Evolutionary conservation across 352 stramenopile genomes (phyloP), one percentile per base, ranked within the genome.

Genomic region (Phytophthora lateralis): DNA sequence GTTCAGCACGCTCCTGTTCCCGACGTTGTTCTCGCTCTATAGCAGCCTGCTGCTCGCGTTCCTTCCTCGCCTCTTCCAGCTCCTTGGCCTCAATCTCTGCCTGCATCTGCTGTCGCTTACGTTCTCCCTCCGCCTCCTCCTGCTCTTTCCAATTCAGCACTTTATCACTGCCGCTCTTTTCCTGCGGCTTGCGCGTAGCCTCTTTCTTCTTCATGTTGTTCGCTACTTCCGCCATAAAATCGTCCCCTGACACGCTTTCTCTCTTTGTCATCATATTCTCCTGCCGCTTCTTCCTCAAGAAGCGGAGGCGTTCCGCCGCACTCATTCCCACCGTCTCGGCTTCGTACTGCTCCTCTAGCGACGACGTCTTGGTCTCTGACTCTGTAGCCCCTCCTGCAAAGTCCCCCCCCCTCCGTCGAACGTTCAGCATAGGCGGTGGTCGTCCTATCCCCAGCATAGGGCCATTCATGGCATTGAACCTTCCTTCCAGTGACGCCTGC

Each of bases 191-290:
- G 2, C 34, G 57, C 12, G 47, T 55, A 18, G 55, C 39, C 17
- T 81, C 70, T 39, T 89, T 91, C 50, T 88, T 89, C 66, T 86
- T 82, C 81, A 88, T 86, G 51, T 91, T 91, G 12, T 57, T 78
- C 24, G 69, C 73, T 35, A 88, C 76, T 55, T 91, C 81, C 9
- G 73, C 68, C 73, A 91, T 82, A 43, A 91, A 91, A 37, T 88
- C 79, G 45, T 91, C 79, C 1, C 71, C 61, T 4, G 69, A 51
- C 11, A 82, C 62, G 21, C 63, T 76, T n/a, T 81, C 73, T 26
- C 75, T 59, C 65, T 82, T 86, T 2, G 51, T 53, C 46, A 86
- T 64, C 71, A 88, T 81, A 27, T 71, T 63, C 26, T 88, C 76
- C 53, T 90, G 78, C 2, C 81, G 63, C 46, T 90, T 86, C 39